Base-by-base conservation (phyloP, 192 early-diverging fungal species). In the Piromyces sp. region DNA sequence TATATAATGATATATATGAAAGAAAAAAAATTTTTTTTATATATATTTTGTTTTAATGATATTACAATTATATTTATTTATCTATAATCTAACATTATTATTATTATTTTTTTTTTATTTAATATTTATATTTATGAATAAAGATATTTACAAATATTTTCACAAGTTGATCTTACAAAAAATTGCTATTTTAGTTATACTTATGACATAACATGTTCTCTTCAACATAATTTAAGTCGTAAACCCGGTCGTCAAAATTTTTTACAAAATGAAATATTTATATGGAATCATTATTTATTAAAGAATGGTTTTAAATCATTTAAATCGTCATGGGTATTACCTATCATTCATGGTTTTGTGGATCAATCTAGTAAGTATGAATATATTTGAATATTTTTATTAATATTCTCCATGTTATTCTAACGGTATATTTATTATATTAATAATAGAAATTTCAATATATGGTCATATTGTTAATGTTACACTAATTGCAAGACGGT, bases 141-240 rank as follows among this genome's bases (percentile, higher is more conserved):
- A 40, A 51, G 92, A 84, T 96, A 95, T 80, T 88, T 95, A 26
- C 87, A 91, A 37, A 92, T 93, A n/a, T 99, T 97, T 85, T 89
- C 93, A 42, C 95, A 95, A 84, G 94, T 99, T 26, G 95, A 97
- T 82, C 86, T 97, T 83, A 92, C 91, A 79, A 96, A 97, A 83
- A 95, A 97, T 88, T 98, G 98, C 86, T 99, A 99, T 86, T 99
- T 96, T 86, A 94, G 93, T 84, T 96, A 97, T 80, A 96, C 95
- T 1, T 99, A 99, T 84, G 97, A 99, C 85, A 91, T 99, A 30
- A 97, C 96, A 12, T 88, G 94, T 51, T 93, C 93, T 7, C 86
- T 99, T 78, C 97, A 99, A 84, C 87, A 89, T 82, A 98, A 99
- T 82, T 89, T 96, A 91, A 91, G 90, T n/a, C 84, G 90, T 79